Evolutionary conservation across 306 rosid genomes (phyloP), one percentile per base, ranked within the genome.

Genomic region (Urtica urens): DNA sequence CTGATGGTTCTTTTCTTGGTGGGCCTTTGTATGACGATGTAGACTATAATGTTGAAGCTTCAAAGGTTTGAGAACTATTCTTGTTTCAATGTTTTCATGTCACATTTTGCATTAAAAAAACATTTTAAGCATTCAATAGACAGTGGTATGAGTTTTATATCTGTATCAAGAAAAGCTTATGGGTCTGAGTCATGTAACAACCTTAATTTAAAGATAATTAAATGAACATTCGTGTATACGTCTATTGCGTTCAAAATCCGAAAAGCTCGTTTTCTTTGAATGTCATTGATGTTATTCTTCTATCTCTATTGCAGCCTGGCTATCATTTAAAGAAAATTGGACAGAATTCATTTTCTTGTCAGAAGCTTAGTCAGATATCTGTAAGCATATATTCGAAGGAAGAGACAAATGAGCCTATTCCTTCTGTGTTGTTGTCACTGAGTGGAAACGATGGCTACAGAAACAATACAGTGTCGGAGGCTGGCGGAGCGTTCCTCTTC

Each of bases 331-430:
- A 92, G 62, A 71, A 68, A 58, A 76, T 79, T 53, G 94, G 87
- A 16, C 78, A 69, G 43, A 65, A 79, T 66, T 85, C 96, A 64
- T 92, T 85, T 67, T 85, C 85, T 51, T 82, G 93, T 52, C 87
- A 85, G 79, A 92, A 85, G 87, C 99, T 92, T 71, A 71, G 99
- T 69, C 93, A 92, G 70, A 79, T 92, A 57, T 77, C 85, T 59
- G 78, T 92, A 48, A 57, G 46, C 31, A 69, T 85, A 67, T 69
- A 77, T 77, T 80, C 80, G 49, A 71, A 66, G 63, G 93, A 82
- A 58, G 72, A 86, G 46, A 70, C 76, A 27, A 27, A 58, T 43
- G 95, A 82, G 54, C 75, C 70, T 31, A 74, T 92, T 82, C 96
- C 96, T 62, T 79, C 94, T 23, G 93, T 92, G 59, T 69, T 92